These are phyloP conservation scores for Tetragonia tetragonoides DNA, from an alignment of 148 eudicot genomes.

Conservation along the genomic window DNA sequence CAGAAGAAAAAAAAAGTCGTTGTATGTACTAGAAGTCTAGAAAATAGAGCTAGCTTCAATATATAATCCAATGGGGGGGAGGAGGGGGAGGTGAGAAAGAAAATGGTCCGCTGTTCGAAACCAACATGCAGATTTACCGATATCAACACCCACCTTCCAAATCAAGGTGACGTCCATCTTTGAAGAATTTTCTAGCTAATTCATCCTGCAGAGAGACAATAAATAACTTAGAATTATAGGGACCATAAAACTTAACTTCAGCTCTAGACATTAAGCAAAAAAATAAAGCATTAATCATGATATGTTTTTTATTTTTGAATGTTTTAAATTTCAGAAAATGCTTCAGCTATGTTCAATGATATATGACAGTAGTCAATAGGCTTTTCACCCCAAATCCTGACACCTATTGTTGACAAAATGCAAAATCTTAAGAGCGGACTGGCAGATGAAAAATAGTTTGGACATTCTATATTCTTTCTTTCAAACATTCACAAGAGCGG, in stretches of 20 bases:
- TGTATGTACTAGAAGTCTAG: background rate
- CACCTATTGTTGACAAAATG: background rate
- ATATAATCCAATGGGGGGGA: background rate
- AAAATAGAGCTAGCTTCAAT: background rate
- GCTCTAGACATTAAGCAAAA: constrained; percentile 2
- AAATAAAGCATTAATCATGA: background rate
- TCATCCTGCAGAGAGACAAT: constrained; percentile 49
- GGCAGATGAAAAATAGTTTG: background rate
- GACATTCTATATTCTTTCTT: background rate
- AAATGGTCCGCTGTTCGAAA: background rate
- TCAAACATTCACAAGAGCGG: background rate
- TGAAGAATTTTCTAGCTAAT: constrained; percentile 65
- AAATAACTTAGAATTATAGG: constrained; percentile 10
- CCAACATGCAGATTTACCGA: background rate
- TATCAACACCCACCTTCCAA: constrained; percentile 55
- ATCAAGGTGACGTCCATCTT: constrained; percentile 73
- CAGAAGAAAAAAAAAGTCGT: background rate
- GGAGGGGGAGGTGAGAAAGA: background rate
- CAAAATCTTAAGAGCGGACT: background rate
- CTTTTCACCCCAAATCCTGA: background rate
- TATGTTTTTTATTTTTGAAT: background rate
- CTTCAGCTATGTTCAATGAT: background rate
- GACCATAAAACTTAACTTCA: background rate
- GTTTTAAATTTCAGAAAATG: background rate
- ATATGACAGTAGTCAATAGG: background rate